These are phyloP conservation scores for Vaccinium corymbosum DNA, from an alignment of 148 eudicot genomes.

Conservation along the genomic window DNA sequence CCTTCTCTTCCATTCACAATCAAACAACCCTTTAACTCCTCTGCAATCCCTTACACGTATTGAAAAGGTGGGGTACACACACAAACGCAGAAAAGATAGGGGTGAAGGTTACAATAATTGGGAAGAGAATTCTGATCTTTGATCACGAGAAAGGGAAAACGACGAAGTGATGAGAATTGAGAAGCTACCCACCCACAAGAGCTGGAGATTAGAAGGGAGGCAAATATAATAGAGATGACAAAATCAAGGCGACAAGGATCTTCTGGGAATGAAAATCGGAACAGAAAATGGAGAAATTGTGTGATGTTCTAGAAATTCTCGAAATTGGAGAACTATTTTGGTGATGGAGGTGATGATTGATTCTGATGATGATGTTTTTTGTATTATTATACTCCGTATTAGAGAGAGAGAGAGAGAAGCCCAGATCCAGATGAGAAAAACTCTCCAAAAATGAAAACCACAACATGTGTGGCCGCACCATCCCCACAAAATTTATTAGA, in stretches of 20 bases:
- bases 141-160: background rate
- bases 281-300: background rate
- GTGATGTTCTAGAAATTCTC: slow-evolving; percentile 10
- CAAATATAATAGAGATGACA: background rate
- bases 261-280: background rate
- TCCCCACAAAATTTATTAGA: background rate
- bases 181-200: background rate
- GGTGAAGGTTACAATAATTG: background rate
- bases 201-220: background rate
- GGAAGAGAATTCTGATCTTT: background rate
- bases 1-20: slow-evolving; percentile 18
- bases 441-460: slow-evolving; percentile 24
- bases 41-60: background rate
- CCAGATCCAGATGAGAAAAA: slow-evolving; percentile 6
- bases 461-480: slow-evolving; percentile 14
- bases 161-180: background rate
- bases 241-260: background rate
- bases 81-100: background rate
- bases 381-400: slow-evolving; percentile 5
- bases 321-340: background rate
- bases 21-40: background rate
- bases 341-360: slow-evolving; percentile 21
- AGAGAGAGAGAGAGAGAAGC: background rate
- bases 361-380: slow-evolving; percentile 16
- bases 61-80: background rate